These are phyloP conservation scores for Vanilla planifolia DNA, from an alignment of 106 monocot species.

Conservation along the genomic window DNA sequence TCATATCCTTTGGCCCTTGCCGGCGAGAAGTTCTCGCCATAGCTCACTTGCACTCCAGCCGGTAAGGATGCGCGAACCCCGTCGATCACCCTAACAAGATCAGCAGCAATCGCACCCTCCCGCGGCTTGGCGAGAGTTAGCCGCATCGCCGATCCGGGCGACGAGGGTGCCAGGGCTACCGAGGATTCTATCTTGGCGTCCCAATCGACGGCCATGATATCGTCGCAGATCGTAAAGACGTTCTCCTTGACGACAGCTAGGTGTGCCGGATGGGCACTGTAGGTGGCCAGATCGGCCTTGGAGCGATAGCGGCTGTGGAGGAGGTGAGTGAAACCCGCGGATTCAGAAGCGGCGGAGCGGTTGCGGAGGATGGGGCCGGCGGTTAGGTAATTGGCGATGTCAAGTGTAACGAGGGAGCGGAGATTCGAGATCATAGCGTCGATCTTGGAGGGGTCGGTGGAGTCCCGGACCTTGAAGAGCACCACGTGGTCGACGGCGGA, in stretches of 20 bases:
- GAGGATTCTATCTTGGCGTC: constrained; percentile 20
- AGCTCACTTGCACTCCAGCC: constrained; percentile 33
- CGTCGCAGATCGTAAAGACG: constrained; percentile 63
- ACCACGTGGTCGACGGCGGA: constrained; percentile 77
- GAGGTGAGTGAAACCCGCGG: constrained; percentile 58
- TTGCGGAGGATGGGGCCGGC: constrained; percentile 62
- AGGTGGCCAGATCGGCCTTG: constrained; percentile 63
- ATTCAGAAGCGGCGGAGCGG: constrained; percentile 47
- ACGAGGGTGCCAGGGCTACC: background rate
- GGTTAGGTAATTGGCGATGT: constrained; percentile 46
- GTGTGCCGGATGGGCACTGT: constrained; percentile 60
- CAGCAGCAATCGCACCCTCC: constrained; percentile 20
- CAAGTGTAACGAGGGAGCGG: constrained; percentile 53
- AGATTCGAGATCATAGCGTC: constrained; percentile 64
- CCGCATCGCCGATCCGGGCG: constrained; percentile 36
- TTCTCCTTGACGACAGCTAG: constrained; percentile 42
- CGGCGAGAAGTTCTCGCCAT: constrained; percentile 84
- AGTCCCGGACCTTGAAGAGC: constrained; percentile 66
- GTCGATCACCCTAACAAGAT: constrained; percentile 15
- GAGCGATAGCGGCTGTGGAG: constrained; percentile 76
- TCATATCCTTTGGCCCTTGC: constrained; percentile 81
- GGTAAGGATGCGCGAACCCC: background rate
- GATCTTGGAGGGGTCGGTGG: constrained; percentile 34
- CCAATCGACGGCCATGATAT: constrained; percentile 87
- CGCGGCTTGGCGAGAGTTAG: constrained; percentile 65